Evolutionary conservation across 495 filamentous ascomycete genomes (phyloP).

Genomic region (Aspergillus hancockii): DNA sequence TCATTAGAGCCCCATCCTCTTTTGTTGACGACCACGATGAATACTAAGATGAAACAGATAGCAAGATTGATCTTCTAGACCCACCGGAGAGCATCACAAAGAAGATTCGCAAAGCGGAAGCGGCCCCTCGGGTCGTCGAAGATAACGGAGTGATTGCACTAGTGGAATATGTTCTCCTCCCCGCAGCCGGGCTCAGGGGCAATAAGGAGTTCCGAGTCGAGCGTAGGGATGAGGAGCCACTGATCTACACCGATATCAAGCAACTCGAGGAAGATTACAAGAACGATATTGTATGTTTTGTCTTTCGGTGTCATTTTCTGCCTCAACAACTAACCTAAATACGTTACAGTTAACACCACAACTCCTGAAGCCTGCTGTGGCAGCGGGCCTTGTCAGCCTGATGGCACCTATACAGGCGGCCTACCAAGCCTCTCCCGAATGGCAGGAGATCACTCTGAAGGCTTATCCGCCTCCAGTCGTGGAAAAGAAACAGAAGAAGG

Average conservation of each 20-base stretch:
- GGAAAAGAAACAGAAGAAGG: slow-evolving; percentile 74
- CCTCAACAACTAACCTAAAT: slow-evolving; percentile 18
- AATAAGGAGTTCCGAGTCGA: slow-evolving; percentile 40
- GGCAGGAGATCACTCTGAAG: slow-evolving; percentile 76
- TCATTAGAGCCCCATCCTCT: not conserved
- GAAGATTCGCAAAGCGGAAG: slow-evolving; percentile 83
- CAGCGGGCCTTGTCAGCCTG: slow-evolving; percentile 66
- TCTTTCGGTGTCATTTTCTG: slow-evolving; percentile 5
- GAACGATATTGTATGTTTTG: slow-evolving; percentile 68
- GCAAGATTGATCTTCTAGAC: slow-evolving; percentile 88
- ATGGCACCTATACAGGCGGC: slow-evolving; percentile 73
- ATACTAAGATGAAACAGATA: slow-evolving; percentile 25
- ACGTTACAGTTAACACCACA: slow-evolving; percentile 78
- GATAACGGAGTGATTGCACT: slow-evolving; percentile 84
- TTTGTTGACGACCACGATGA: slow-evolving; percentile 11
- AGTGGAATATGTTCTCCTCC: slow-evolving; percentile 81
- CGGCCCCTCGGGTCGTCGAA: slow-evolving; percentile 72
- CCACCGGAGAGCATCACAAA: slow-evolving; percentile 64
- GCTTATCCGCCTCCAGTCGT: slow-evolving; percentile 74
- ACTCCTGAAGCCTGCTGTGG: slow-evolving; percentile 76
- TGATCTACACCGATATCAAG: slow-evolving; percentile 73
- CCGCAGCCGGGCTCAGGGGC: slow-evolving; percentile 52
- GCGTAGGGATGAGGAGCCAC: slow-evolving; percentile 55
- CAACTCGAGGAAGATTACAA: slow-evolving; percentile 77
- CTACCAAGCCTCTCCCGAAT: slow-evolving; percentile 70